These are phyloP conservation scores for Yarrowia sp. DNA, from an alignment of 805 yeast genomes.

Conservation along the genomic window DNA sequence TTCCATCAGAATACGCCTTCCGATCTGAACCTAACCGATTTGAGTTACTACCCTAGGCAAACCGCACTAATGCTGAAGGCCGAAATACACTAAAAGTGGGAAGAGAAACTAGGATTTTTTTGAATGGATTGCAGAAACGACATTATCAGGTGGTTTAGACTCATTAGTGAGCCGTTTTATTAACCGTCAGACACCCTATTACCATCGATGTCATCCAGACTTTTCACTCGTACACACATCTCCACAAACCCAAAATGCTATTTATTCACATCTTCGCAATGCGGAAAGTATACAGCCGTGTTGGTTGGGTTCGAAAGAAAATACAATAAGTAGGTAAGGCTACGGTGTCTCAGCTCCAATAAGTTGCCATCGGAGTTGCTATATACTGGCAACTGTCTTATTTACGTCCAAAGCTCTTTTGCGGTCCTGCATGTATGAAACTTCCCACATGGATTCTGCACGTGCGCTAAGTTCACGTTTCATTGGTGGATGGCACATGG, in stretches of 20 bases:
- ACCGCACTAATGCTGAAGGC: background rate
- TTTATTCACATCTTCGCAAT: background rate
- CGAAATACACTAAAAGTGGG: background rate
- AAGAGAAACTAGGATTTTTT: background rate
- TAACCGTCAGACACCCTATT: background rate
- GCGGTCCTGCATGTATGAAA: constrained; percentile 13
- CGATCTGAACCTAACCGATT: constrained; percentile 9
- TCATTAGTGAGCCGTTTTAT: background rate
- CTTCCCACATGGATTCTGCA: constrained; percentile 25
- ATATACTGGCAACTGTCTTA: background rate
- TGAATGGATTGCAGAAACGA: background rate
- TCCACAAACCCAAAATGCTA: background rate
- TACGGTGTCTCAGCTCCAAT: too few species aligned
- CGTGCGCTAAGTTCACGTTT: constrained; percentile 16
- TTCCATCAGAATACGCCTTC: constrained; percentile 7
- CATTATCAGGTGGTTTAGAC: background rate
- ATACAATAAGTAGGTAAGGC: background rate
- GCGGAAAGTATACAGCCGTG: constrained; percentile 12
- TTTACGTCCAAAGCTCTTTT: background rate
- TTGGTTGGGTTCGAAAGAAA: background rate
- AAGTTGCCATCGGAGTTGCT: too few species aligned
- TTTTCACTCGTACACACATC: background rate
- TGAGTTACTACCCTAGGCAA: constrained; percentile 9
- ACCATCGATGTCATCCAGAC: background rate
- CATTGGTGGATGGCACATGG: background rate